A percentile compares a stretch with the other conserved stretches of the same genome.
phyloP scores from a whole-genome alignment of 371 early-diverging fungal genomes.

The Funneliformis caledonium region DNA sequence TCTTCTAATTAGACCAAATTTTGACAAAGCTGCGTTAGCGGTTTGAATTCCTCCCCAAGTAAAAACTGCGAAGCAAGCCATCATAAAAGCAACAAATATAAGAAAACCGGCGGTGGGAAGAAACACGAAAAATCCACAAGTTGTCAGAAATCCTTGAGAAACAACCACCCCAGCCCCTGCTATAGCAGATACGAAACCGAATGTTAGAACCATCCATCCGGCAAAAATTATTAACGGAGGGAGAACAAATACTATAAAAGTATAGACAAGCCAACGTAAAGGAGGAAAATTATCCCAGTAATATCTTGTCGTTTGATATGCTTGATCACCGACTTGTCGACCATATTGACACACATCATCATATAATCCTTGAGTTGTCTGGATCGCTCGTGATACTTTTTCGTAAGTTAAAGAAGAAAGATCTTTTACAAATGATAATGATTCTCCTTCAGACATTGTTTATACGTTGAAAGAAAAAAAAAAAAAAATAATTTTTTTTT shows the following conservation, averaged over 20 bases:
- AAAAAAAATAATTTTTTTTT: too few relatives aligned
- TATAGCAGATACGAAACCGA: conserved; percentile 4
- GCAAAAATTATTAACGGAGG: not conserved
- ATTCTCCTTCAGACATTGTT: too few relatives aligned
- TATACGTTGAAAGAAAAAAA: too few relatives aligned
- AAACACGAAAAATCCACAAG: conserved; percentile 21
- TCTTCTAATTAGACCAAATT: not conserved
- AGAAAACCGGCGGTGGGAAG: conserved; percentile 5
- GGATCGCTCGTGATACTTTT: too few relatives aligned
- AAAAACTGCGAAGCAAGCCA: not conserved
- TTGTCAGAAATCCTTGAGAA: conserved; percentile 30
- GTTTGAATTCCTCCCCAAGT: not conserved
- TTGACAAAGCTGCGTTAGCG: not conserved
- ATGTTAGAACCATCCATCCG: conserved; percentile 19
- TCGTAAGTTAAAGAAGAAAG: too few relatives aligned
- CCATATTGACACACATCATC: too few relatives aligned
- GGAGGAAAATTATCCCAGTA: conserved; percentile 23
- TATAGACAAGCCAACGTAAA: conserved; percentile 25
- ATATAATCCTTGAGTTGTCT: too few relatives aligned
- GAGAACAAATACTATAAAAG: not conserved
- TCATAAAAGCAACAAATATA: not conserved
- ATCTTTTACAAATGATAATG: too few relatives aligned
- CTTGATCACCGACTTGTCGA: not conserved
- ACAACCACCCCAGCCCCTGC: conserved; percentile 20
- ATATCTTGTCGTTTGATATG: not conserved